phyloP scores from a whole-genome alignment of 2,329 filamentous ascomycete genomes.

The Ceratocystis lukuohia region DNA sequence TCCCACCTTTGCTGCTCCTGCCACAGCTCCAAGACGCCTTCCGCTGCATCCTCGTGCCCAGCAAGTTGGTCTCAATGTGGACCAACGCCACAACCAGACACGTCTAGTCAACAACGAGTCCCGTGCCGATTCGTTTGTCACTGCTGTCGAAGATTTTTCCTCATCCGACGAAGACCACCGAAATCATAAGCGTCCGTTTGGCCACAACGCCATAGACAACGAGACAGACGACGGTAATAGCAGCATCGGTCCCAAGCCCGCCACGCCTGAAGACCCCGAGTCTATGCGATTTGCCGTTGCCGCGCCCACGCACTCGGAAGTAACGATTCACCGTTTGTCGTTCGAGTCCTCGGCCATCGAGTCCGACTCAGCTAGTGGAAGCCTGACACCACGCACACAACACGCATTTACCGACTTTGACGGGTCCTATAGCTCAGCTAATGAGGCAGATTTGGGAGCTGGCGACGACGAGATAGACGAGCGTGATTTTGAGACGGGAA shows the following conservation, averaged over 20 bases:
- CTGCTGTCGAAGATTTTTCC: slow-evolving; percentile 19
- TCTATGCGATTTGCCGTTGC: slow-evolving; percentile 12
- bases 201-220: neutral
- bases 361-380: slow-evolving; percentile 10
- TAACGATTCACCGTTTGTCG: slow-evolving; percentile 6
- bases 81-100: slow-evolving; percentile 12
- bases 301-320: slow-evolving; percentile 1
- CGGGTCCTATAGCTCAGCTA: slow-evolving; percentile 4
- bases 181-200: slow-evolving; percentile 1
- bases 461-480: neutral
- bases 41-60: slow-evolving; percentile 15
- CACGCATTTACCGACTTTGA: slow-evolving; percentile 14
- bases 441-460: neutral
- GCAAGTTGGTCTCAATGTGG: slow-evolving; percentile 4
- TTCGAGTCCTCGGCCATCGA: slow-evolving; percentile 3
- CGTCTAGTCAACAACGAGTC: slow-evolving; percentile 15
- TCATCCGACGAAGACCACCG: slow-evolving; percentile 17
- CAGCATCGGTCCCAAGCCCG: neutral
- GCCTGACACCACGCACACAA: slow-evolving; percentile 14
- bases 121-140: slow-evolving; percentile 18
- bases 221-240: neutral
- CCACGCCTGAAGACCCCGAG: slow-evolving; percentile 10
- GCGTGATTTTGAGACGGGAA: neutral
- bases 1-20: neutral
- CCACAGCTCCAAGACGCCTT: neutral